phyloP scores from a whole-genome alignment of 1,284 basidiomycete species.

The Porogramme epimiltina region DNA sequence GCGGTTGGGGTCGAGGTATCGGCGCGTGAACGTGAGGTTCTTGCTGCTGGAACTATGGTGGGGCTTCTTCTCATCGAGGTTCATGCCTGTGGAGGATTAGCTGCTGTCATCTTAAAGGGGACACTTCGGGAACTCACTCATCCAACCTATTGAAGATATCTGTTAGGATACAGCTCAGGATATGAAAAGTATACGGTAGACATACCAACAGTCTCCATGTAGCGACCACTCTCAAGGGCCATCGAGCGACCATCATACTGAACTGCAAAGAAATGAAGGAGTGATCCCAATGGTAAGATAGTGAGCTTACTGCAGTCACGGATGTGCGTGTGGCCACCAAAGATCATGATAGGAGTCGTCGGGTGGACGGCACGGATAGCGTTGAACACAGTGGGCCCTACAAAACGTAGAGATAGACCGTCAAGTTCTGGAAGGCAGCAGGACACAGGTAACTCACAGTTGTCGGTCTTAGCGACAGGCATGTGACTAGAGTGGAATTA shows the following conservation, averaged over 20 bases:
- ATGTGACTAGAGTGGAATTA: conserved; percentile 54
- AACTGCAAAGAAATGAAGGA: conserved; percentile 29
- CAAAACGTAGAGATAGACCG: conserved; percentile 9
- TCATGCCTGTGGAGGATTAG: conserved; percentile 27
- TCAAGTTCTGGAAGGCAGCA: not conserved
- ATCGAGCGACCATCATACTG: conserved; percentile 67
- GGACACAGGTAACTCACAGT: conserved; percentile 46
- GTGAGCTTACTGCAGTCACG: conserved; percentile 67
- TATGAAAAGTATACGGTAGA: not conserved
- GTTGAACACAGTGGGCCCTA: conserved; percentile 72
- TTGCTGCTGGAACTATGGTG: conserved; percentile 26
- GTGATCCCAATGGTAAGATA: not conserved
- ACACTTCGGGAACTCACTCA: conserved; percentile 10
- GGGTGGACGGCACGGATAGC: conserved; percentile 76
- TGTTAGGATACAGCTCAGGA: not conserved
- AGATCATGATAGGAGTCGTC: conserved; percentile 74
- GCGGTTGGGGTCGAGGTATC: conserved; percentile 76
- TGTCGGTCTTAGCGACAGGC: conserved; percentile 58
- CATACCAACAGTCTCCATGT: conserved; percentile 84
- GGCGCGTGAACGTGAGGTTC: conserved; percentile 62
- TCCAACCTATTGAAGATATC: conserved; percentile 8
- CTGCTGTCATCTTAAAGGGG: too few species aligned
- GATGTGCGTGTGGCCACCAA: conserved; percentile 82
- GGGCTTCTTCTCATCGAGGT: conserved; percentile 46
- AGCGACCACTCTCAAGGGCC: conserved; percentile 79